Evolutionary conservation across 495 filamentous ascomycete genomes (phyloP).

Genomic region (Chaetomium cochliodes): DNA sequence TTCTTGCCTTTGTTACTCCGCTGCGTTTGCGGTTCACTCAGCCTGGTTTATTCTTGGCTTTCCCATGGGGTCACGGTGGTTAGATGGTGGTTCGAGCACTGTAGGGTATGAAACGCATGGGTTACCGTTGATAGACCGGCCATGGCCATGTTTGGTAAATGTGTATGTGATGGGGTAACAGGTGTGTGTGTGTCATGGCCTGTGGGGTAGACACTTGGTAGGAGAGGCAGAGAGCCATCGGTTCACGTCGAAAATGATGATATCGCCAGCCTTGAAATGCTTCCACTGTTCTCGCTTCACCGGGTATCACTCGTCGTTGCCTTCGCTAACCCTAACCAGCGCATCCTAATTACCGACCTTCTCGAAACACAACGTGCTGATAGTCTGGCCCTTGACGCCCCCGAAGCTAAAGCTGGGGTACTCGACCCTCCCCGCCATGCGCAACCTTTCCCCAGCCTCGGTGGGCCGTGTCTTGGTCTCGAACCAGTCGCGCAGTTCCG

Average conservation of each 20-base stretch:
- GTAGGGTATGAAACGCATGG: background rate
- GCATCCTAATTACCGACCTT: slow-evolving; percentile 32
- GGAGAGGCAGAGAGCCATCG: background rate
- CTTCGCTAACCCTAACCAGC: background rate
- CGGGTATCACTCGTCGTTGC: slow-evolving; percentile 13
- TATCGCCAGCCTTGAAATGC: background rate
- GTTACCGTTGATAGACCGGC: background rate
- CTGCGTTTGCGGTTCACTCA: background rate
- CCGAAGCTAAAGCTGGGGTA: slow-evolving; percentile 87
- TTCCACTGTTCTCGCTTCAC: background rate
- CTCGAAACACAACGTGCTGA: slow-evolving; percentile 77
- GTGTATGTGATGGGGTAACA: background rate
- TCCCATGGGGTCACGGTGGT: background rate
- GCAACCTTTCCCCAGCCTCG: slow-evolving; percentile 30
- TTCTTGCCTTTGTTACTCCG: slow-evolving; percentile 10
- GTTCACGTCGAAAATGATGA: background rate
- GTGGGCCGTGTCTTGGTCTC: slow-evolving; percentile 33
- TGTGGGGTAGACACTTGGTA: background rate
- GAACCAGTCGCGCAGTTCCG: slow-evolving; percentile 79
- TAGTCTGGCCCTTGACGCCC: slow-evolving; percentile 78
- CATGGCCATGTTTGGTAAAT: background rate
- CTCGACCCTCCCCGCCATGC: slow-evolving; percentile 61
- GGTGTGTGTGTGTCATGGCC: background rate
- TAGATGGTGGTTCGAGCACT: background rate
- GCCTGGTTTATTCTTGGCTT: background rate